Evolutionary conservation across 1,284 basidiomycete species (phyloP).

Genomic region (Irpex rosettiformis): DNA sequence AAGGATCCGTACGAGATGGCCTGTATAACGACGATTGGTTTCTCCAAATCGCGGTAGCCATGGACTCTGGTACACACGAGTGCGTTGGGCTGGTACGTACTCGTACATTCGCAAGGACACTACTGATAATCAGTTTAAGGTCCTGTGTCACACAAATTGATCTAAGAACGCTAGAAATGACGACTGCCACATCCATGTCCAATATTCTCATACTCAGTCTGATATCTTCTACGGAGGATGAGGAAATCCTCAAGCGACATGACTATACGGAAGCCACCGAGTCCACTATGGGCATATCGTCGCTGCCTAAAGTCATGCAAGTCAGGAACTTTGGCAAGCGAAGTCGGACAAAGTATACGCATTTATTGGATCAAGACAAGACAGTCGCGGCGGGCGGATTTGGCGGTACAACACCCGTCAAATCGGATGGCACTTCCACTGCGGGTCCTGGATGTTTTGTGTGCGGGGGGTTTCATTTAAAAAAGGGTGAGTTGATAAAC

Average conservation of each 20-base stretch:
- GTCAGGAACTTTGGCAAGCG: conserved; percentile 95
- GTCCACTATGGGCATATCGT: conserved; percentile 80
- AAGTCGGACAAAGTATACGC: conserved; percentile 92
- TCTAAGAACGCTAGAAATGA: too few relatives aligned
- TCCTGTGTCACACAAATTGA: too few relatives aligned
- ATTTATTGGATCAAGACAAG: conserved; percentile 94
- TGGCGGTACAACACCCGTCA: conserved; percentile 59
- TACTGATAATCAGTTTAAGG: too few relatives aligned
- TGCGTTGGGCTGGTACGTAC: too few relatives aligned
- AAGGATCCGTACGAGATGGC: too few relatives aligned
- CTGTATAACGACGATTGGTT: too few relatives aligned
- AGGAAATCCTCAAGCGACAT: conserved; percentile 80
- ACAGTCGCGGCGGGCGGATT: conserved; percentile 61
- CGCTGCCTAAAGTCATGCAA: conserved; percentile 95
- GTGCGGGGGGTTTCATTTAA: conserved; percentile 88
- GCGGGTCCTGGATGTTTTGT: conserved; percentile 73
- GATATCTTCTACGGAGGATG: too few relatives aligned
- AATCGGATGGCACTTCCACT: conserved; percentile 51
- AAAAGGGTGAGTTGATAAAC: conserved; percentile 86
- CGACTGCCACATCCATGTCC: too few relatives aligned
- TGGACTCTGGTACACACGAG: too few relatives aligned
- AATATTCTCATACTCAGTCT: too few relatives aligned
- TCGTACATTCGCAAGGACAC: too few relatives aligned
- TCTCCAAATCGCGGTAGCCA: too few relatives aligned
- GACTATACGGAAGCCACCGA: conserved; percentile 91